Evolutionary conservation across 1,284 basidiomycete genomes (phyloP).

Genomic region (Ustilago bromivora): DNA sequence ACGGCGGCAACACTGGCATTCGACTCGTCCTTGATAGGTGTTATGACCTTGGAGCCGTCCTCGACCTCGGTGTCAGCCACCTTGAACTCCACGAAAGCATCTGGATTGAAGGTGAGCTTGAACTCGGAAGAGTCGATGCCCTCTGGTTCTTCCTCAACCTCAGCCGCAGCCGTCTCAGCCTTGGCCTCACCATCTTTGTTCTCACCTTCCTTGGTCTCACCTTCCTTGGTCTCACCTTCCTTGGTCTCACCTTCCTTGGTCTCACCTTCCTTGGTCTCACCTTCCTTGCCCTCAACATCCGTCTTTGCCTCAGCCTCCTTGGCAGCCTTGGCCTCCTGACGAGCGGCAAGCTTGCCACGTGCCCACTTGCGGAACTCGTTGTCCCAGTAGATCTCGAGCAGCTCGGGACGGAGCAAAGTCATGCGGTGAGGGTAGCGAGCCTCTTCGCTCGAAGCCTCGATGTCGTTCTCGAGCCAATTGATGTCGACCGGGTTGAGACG

Average conservation of each 20-base stretch:
- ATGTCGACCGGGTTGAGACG: constrained; percentile 74
- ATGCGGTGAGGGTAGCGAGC: constrained; percentile 73
- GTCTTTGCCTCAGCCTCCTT: constrained; percentile 29
- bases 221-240: constrained; percentile 48
- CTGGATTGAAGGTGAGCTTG: constrained; percentile 74
- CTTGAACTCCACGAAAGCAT: constrained; percentile 73
- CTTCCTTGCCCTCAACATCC: constrained; percentile 48
- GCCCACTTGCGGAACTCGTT: constrained; percentile 74
- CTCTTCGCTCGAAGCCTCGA: constrained; percentile 31
- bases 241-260: constrained; percentile 1
- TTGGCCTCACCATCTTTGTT: constrained; percentile 16
- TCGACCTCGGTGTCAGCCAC: constrained; percentile 43
- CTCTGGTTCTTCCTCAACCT: constrained; percentile 51
- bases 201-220: constrained; percentile 41
- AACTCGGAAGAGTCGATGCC: constrained; percentile 71
- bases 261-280: constrained; percentile 23
- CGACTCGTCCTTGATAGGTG: constrained; percentile 71
- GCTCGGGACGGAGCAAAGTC: constrained; percentile 74
- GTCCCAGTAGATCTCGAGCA: constrained; percentile 74
- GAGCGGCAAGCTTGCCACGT: constrained; percentile 70
- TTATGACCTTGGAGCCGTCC: constrained; percentile 51
- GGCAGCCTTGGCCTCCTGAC: constrained; percentile 49
- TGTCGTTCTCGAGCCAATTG: constrained; percentile 74
- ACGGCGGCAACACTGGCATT: constrained; percentile 73
- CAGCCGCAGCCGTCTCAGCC: constrained; percentile 19